phyloP scores from a whole-genome alignment of 768 basidiomycete genomes.

The Peribolospora baueri region DNA sequence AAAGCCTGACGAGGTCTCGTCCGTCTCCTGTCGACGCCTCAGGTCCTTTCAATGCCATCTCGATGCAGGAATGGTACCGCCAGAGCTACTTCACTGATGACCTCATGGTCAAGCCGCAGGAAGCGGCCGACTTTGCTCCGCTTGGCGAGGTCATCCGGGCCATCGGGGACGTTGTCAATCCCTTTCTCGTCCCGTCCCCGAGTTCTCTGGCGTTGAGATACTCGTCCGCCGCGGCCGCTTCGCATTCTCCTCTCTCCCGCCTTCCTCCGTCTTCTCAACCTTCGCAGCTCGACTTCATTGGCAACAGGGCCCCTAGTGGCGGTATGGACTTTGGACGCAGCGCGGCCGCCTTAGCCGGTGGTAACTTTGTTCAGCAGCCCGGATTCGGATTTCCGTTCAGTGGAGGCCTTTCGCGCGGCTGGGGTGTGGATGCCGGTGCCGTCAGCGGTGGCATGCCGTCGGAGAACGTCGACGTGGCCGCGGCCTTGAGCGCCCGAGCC shows the following conservation, averaged over 20 bases:
- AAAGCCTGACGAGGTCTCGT: background rate
- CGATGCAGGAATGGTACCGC: conserved; percentile 26
- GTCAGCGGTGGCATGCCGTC: background rate
- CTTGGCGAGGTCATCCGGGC: conserved; percentile 19
- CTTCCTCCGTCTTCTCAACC: conserved; percentile 7
- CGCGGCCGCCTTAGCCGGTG: background rate
- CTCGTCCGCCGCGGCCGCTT: conserved; percentile 5
- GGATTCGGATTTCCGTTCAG: too few species aligned
- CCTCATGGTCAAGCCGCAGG: conserved; percentile 14
- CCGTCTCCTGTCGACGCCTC: background rate
- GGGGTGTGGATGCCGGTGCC: conserved; percentile 5
- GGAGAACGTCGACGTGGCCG: background rate
- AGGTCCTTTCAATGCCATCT: conserved; percentile 21
- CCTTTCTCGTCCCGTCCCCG: conserved; percentile 16
- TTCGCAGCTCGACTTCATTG: conserved; percentile 5
- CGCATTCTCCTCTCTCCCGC: conserved; percentile 1
- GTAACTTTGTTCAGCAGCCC: too few species aligned
- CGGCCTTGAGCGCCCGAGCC: too few species aligned
- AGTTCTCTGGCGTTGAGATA: too few species aligned
- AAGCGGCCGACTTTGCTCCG: conserved; percentile 20
- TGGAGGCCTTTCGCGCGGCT: too few species aligned
- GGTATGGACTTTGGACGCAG: conserved; percentile 3
- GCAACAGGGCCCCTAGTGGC: conserved; percentile 1
- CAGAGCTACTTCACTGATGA: conserved; percentile 21
- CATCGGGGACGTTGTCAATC: conserved; percentile 18